Conservation (phyloP, 116 monocot species). For the Zostera marina region DNA sequence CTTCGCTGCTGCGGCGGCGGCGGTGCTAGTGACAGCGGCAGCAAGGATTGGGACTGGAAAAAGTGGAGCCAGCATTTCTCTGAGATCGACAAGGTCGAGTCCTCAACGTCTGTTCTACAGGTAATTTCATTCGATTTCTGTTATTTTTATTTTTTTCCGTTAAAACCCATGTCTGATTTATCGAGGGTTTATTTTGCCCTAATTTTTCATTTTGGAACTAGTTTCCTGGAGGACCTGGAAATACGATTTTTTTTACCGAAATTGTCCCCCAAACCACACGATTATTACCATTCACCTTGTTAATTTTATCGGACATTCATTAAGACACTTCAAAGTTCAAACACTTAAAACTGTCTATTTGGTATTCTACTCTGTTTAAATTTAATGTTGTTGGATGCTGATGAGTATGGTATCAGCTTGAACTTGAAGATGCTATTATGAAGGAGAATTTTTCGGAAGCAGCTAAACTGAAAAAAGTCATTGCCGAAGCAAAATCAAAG, state of each 20-base stretch:
- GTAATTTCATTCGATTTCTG: slow-evolving; percentile 5
- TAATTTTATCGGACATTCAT: no score
- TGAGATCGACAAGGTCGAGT: slow-evolving; percentile 66
- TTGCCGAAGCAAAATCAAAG: slow-evolving; percentile 48
- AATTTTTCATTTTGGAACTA: no score
- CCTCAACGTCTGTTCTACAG: slow-evolving; percentile 50
- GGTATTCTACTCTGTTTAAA: no score
- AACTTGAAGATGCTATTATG: slow-evolving; percentile 85
- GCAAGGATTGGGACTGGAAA: slow-evolving; percentile 59
- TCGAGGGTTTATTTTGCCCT: neutral
- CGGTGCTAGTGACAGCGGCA: neutral
- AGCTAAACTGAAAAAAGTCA: slow-evolving; percentile 48
- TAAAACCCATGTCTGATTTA: no score
- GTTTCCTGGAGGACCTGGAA: no score
- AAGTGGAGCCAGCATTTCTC: slow-evolving; percentile 70
- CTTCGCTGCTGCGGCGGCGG: slow-evolving; percentile 8
- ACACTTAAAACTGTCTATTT: no score
- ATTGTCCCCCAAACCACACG: no score
- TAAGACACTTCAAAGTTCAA: no score
- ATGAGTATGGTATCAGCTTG: slow-evolving; percentile 31
- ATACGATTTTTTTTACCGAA: no score
- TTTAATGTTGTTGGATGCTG: neutral
- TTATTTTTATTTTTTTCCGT: neutral
- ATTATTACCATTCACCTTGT: no score
- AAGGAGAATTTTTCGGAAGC: slow-evolving; percentile 81